Conservation (phyloP, 2,329 filamentous ascomycete genomes). For the Alternaria gaisen region DNA sequence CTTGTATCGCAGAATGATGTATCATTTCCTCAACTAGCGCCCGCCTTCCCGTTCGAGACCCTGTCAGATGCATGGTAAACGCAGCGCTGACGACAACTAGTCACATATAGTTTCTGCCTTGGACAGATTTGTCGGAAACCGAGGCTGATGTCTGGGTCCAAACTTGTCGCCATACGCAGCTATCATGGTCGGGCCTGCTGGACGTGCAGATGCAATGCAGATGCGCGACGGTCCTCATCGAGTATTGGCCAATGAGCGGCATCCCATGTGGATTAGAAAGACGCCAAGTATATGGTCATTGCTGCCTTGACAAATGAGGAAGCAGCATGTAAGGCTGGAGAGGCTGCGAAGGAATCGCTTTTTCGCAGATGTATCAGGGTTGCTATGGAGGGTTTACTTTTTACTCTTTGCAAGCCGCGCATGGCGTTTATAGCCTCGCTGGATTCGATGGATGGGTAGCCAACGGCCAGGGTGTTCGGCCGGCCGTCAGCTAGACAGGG, state of each 20-base stretch:
- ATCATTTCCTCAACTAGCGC: neutral
- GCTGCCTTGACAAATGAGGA: conserved; percentile 23
- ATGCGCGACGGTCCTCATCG: conserved; percentile 25
- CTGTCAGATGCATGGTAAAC: conserved; percentile 20
- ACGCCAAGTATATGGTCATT: conserved; percentile 17
- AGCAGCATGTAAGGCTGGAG: neutral
- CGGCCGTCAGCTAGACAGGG: conserved; percentile 17
- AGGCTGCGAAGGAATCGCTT: conserved; percentile 1
- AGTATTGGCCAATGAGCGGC: conserved; percentile 27
- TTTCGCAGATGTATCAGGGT: conserved; percentile 6
- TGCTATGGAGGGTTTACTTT: conserved; percentile 7
- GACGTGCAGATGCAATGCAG: conserved; percentile 21
- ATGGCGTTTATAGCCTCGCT: conserved; percentile 14
- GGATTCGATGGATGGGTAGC: conserved; percentile 6
- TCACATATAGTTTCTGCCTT: conserved; percentile 33
- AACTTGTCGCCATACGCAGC: conserved; percentile 19
- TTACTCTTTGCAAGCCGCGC: conserved; percentile 17
- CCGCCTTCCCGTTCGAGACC: conserved; percentile 9
- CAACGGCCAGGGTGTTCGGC: conserved; percentile 13
- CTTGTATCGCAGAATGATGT: conserved; percentile 1
- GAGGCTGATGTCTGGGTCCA: conserved; percentile 25
- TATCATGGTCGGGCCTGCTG: conserved; percentile 25
- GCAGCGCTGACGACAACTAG: conserved; percentile 34
- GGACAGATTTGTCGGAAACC: conserved; percentile 20
- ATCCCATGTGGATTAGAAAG: conserved; percentile 20